phyloP scores from a whole-genome alignment of 1,284 basidiomycete species.

The Boletellus sp. region DNA sequence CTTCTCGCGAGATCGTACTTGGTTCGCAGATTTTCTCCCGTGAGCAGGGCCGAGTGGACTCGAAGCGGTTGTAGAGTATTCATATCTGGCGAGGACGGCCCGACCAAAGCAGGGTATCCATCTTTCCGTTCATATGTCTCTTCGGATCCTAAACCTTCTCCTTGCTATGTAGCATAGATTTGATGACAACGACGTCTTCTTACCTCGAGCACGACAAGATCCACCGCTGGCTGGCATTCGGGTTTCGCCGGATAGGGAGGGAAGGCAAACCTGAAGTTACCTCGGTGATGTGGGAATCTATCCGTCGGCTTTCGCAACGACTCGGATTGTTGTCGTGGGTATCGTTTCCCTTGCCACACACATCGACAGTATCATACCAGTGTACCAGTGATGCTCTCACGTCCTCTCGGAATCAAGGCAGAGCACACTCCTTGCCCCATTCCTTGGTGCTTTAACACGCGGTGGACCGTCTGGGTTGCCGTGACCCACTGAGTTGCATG shows the following conservation, averaged over 20 bases:
- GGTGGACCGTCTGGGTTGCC: slow-evolving; percentile 87
- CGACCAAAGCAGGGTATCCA: slow-evolving; percentile 77
- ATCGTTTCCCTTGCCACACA: background rate
- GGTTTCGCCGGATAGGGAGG: slow-evolving; percentile 79
- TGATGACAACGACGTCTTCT: slow-evolving; percentile 78
- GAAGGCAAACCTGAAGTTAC: slow-evolving; percentile 81
- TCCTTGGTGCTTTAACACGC: slow-evolving; percentile 85
- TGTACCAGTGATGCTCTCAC: slow-evolving; percentile 77
- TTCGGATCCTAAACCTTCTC: slow-evolving; percentile 1
- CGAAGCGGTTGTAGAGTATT: slow-evolving; percentile 82
- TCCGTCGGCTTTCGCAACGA: slow-evolving; percentile 68
- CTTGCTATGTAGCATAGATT: slow-evolving; percentile 62
- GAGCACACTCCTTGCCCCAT: slow-evolving; percentile 72
- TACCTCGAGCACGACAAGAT: slow-evolving; percentile 90
- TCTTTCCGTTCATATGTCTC: background rate
- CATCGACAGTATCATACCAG: background rate
- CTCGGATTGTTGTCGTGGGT: slow-evolving; percentile 79
- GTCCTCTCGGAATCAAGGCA: slow-evolving; percentile 80
- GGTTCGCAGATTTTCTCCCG: slow-evolving; percentile 75
- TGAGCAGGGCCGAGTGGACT: slow-evolving; percentile 85
- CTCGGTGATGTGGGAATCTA: slow-evolving; percentile 66
- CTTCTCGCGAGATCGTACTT: slow-evolving; percentile 75
- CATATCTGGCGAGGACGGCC: slow-evolving; percentile 81
- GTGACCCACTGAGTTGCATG: slow-evolving; percentile 93
- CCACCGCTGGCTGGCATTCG: slow-evolving; percentile 80